phyloP scores from a whole-genome alignment of 257 asterid species.

The Cruciata laevipes region DNA sequence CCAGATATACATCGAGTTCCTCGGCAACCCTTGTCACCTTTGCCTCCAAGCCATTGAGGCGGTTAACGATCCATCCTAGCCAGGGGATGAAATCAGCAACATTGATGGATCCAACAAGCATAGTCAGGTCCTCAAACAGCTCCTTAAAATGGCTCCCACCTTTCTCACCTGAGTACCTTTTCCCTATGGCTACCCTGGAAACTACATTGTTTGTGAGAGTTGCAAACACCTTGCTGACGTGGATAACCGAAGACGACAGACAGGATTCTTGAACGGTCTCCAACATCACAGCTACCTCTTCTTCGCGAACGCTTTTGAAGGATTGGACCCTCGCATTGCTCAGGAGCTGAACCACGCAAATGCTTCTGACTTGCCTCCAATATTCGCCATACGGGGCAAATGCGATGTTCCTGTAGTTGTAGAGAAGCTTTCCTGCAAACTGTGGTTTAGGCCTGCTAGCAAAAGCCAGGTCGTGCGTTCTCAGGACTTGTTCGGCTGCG shows the following conservation, averaged over 20 bases:
- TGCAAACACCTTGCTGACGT: background rate
- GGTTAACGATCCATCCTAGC: background rate
- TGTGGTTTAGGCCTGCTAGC: background rate
- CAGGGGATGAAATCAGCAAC: background rate
- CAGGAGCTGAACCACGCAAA: slow-evolving; percentile 8
- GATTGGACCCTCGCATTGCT: background rate
- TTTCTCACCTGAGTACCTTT: slow-evolving; percentile 4
- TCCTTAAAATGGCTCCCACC: background rate
- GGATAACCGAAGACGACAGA: background rate
- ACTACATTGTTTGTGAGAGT: background rate
- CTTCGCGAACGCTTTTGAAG: background rate
- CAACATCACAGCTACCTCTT: background rate
- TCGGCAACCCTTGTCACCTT: background rate
- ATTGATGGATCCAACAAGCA: background rate
- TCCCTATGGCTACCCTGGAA: slow-evolving; percentile 6
- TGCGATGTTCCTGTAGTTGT: background rate
- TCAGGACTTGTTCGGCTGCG: background rate
- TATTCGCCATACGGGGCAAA: slow-evolving; percentile 1
- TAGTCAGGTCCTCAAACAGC: background rate
- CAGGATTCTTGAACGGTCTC: background rate
- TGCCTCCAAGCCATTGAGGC: background rate
- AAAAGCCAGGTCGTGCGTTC: slow-evolving; percentile 1
- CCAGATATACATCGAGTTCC: background rate
- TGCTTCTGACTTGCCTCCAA: slow-evolving; percentile 11
- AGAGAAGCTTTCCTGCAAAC: background rate